Base-by-base conservation (phyloP, 768 basidiomycete genomes). In the Lactarius indigo region DNA sequence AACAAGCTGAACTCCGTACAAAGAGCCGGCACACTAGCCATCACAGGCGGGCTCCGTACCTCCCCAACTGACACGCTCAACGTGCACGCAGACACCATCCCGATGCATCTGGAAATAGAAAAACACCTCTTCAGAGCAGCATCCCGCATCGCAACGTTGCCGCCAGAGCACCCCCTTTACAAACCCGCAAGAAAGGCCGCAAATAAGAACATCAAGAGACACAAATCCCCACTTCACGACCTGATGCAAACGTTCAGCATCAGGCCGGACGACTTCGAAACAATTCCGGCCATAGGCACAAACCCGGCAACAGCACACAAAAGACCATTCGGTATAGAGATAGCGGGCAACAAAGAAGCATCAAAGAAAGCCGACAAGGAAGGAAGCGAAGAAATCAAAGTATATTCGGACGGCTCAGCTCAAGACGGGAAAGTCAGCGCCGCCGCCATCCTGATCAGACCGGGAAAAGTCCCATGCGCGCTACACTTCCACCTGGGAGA, bases 351-450 rank as follows among this genome's bases (percentile, higher is more conserved):
- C 9, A 31, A 44, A 17, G 56, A 71, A 39, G 57, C 30, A 10
- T 63, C 68, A 5, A 35, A 54, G 5, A 23, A 26, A 4, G 44
- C 23, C 0, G 64, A 64, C 30, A 12, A 5, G 8, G 31, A 18
- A 9, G 31, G 15, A 1, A 55, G 6, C 0, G 59, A 67, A 0
- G 18, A 56, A 1, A 60, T 69, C 3, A 37, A 54, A 1, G 56
- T 75, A 5, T 75, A 69, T 57, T 61, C 70, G 0, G 73, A 75
- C 28, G 70, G 75, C 0, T 75, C 74, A 0, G 70, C 69, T 0
- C 35, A 68, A 6, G 7, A 28, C 1, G 52, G 52, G 0, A 23
- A 54, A 7, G 52, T 42, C 18, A 18, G 41, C 1, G 41, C 41
- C 0, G 41, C 41, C 3, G 41, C 9, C 3, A 10, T 42, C 1